These are phyloP conservation scores for Torulaspora gathmanii DNA, from an alignment of 805 yeast species.

Conservation along the genomic window DNA sequence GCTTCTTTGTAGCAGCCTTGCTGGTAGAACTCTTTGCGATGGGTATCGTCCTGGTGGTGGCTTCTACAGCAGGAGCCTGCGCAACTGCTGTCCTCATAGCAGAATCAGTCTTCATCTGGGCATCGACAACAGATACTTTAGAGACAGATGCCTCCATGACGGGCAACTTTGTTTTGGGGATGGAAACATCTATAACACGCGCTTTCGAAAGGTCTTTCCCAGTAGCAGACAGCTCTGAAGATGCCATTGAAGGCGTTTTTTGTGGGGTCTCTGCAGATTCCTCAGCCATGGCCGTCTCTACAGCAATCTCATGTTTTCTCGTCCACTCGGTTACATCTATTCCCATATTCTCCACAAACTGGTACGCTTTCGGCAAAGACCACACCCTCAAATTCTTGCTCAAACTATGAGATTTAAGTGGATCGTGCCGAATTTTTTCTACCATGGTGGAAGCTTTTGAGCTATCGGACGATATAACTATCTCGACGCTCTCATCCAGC, in stretches of 20 bases:
- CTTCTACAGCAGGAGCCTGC: neutral
- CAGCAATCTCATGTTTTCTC: neutral
- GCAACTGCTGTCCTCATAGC: neutral
- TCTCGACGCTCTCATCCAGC: conserved; percentile 7
- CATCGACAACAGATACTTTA: neutral
- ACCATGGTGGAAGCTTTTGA: neutral
- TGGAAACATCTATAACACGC: neutral
- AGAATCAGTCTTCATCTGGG: neutral
- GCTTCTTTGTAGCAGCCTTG: neutral
- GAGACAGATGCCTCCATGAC: neutral
- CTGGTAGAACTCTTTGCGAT: neutral
- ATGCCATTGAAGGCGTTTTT: too few relatives aligned
- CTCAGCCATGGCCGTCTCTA: neutral
- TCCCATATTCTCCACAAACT: conserved; percentile 20
- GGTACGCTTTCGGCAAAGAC: conserved; percentile 16
- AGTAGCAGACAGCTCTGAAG: too few relatives aligned
- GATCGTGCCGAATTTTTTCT: neutral
- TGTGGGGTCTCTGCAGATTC: too few relatives aligned
- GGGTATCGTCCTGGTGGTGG: neutral
- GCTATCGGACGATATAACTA: conserved; percentile 4
- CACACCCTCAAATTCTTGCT: conserved; percentile 19
- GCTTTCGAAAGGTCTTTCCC: neutral
- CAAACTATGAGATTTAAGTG: neutral
- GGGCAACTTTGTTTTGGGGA: neutral
- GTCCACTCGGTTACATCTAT: conserved; percentile 2